phyloP scores from a whole-genome alignment of 306 rosid species.

The Rosa rugosa region DNA sequence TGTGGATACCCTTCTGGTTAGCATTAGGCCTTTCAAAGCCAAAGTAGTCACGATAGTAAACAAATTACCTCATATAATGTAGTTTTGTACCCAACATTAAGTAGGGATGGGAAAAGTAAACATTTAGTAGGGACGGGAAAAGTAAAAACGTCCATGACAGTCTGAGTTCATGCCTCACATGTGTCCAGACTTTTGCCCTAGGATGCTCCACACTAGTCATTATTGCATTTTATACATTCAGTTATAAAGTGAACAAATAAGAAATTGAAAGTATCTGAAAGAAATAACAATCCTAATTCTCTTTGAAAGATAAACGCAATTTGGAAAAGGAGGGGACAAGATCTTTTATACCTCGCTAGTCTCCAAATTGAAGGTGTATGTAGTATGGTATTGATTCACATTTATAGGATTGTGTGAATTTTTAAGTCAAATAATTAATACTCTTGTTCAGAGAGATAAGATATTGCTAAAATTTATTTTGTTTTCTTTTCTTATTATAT shows the following conservation, averaged over 20 bases:
- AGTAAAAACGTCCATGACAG: neutral
- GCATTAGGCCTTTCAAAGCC: neutral
- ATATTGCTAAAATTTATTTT: neutral
- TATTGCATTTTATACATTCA: no score
- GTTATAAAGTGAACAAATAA: neutral
- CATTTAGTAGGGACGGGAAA: neutral
- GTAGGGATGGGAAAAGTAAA: neutral
- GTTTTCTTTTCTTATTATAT: no score
- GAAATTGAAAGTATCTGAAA: no score
- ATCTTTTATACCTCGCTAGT: neutral
- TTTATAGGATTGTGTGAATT: no score
- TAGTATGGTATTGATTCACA: neutral
- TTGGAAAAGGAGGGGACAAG: no score
- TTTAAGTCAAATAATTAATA: neutral
- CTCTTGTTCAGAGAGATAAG: no score
- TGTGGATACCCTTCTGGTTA: neutral
- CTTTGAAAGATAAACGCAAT: no score
- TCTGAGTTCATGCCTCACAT: no score
- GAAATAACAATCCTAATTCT: neutral
- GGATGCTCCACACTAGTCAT: no score
- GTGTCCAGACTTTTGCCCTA: no score
- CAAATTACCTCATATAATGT: neutral
- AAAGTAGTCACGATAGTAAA: neutral
- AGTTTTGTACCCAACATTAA: neutral
- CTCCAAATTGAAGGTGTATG: neutral